These are phyloP conservation scores for Termitomyces sp. DNA, from an alignment of 768 basidiomycete species.

Conservation along the genomic window DNA sequence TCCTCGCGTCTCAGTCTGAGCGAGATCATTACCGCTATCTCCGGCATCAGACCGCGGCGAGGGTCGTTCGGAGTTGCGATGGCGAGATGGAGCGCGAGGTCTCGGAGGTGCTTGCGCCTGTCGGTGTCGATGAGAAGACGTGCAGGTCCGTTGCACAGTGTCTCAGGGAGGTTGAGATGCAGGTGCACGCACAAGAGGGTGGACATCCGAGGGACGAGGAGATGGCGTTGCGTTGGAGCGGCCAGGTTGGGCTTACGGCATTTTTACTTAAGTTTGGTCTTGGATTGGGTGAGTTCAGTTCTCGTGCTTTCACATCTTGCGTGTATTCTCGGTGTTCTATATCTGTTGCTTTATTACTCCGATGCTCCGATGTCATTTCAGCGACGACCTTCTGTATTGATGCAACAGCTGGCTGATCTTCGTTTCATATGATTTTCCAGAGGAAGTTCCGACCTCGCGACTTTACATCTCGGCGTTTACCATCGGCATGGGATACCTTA, in stretches of 20 bases:
- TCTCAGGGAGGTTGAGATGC: conserved; percentile 52
- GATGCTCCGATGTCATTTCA: background rate
- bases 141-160: conserved; percentile 69
- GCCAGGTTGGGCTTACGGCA: conserved; percentile 81
- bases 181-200: conserved; percentile 11
- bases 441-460: conserved; percentile 82
- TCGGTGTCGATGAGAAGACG: conserved; percentile 83
- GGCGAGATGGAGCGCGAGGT: conserved; percentile 98
- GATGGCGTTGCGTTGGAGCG: conserved; percentile 57
- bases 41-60: conserved; percentile 62
- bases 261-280: conserved; percentile 97
- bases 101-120: conserved; percentile 75
- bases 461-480: conserved; percentile 91
- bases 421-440: conserved; percentile 28
- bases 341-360: background rate
- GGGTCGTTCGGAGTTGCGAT: conserved; percentile 84
- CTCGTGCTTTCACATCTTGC: background rate
- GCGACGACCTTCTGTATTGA: background rate
- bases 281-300: conserved; percentile 60
- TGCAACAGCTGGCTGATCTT: background rate
- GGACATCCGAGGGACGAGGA: conserved; percentile 45
- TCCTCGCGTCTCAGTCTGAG: conserved; percentile 95
- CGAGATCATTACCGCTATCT: conserved; percentile 91
- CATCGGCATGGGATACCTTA: conserved; percentile 89
- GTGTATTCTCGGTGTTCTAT: background rate